phyloP scores from a whole-genome alignment of 106 monocot genomes.

The Triglochin maritima region DNA sequence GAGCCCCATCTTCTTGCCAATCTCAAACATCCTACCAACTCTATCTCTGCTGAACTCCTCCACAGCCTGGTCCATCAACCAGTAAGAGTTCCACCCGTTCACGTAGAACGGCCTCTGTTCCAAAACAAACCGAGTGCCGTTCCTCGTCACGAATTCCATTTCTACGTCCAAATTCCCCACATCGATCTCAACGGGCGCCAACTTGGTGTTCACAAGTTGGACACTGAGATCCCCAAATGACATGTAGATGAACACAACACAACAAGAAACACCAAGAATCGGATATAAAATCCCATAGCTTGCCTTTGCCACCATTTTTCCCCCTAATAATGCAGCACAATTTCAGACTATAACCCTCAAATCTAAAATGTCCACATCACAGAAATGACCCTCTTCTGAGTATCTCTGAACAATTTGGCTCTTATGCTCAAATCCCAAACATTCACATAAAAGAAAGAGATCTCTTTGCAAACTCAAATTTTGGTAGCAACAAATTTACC shows the following conservation, averaged over 20 bases:
- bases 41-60: constrained; percentile 50
- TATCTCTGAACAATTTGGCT: no score
- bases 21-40: constrained; percentile 39
- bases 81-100: constrained; percentile 97
- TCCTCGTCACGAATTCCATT: constrained; percentile 64
- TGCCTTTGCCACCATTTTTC: not conserved
- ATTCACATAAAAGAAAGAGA: no score
- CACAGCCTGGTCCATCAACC: constrained; percentile 85
- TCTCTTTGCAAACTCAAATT: no score
- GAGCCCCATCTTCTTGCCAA: constrained; percentile 60
- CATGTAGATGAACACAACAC: constrained; percentile 41
- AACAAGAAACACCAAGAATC: constrained; percentile 38
- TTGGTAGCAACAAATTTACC: no score
- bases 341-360: no score
- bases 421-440: no score
- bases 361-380: no score
- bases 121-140: constrained; percentile 46
- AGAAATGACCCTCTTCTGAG: no score
- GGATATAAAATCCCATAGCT: constrained; percentile 34
- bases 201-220: not conserved
- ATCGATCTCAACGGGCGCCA: not conserved
- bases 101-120: constrained; percentile 72
- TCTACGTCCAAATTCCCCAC: not conserved
- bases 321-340: no score
- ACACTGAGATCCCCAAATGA: constrained; percentile 28